Conservation (phyloP, 2,329 filamentous ascomycete genomes). For the Cladosporium sp. region DNA sequence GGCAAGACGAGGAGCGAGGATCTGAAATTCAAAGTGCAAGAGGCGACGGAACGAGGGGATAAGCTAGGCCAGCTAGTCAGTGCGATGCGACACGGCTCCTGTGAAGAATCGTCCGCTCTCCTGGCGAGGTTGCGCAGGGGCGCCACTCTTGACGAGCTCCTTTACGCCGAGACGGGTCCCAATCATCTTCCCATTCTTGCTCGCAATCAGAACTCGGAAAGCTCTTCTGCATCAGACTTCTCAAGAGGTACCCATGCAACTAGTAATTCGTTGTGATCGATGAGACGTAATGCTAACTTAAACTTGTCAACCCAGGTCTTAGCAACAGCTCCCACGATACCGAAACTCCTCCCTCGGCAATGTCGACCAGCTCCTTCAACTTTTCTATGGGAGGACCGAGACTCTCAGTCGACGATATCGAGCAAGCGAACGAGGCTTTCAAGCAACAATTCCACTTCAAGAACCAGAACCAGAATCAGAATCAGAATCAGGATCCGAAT, state of each 20-base stretch:
- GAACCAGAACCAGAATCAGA: too few species aligned
- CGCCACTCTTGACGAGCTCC: background rate
- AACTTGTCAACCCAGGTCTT: too few species aligned
- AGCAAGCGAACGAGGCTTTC: background rate
- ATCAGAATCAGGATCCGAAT: too few species aligned
- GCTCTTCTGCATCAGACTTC: too few species aligned
- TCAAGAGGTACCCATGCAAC: too few species aligned
- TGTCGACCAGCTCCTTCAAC: background rate
- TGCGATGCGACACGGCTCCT: background rate
- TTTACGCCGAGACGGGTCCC: background rate
- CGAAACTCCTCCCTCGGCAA: background rate
- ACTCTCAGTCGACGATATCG: background rate
- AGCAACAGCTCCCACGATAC: too few species aligned
- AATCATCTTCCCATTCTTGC: background rate
- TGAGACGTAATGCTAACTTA: too few species aligned
- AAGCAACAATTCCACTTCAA: too few species aligned
- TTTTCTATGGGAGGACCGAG: background rate
- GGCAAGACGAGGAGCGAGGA: background rate
- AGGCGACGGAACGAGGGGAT: background rate
- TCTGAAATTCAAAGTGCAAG: background rate
- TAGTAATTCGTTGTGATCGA: too few species aligned
- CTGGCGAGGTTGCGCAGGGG: background rate
- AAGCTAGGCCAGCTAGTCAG: background rate
- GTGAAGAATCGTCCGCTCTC: background rate
- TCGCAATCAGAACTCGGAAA: too few species aligned